Conservation (phyloP, 176 grass and related monocot species). For the Pharus latifolius region DNA sequence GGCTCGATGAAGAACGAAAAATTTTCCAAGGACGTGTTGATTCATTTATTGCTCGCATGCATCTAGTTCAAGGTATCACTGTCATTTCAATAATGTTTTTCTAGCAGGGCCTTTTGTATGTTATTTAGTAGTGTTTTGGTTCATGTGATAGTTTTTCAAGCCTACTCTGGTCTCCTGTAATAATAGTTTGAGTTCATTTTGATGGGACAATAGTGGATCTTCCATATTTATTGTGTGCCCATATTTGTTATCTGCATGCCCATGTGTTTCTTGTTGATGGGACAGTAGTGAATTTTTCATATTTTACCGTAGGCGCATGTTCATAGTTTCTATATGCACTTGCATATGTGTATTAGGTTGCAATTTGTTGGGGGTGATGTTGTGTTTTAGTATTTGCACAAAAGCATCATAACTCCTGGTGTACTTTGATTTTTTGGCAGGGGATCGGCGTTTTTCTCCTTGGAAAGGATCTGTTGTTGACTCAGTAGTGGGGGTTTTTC, state of each 20-base stretch:
- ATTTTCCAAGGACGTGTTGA: constrained; percentile 56
- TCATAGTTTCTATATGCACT: background rate
- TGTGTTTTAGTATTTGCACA: constrained; percentile 1
- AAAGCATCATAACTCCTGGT: constrained; percentile 5
- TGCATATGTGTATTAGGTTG: background rate
- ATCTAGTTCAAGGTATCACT: constrained; percentile 81
- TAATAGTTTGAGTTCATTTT: background rate
- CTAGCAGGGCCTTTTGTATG: background rate
- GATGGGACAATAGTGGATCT: background rate
- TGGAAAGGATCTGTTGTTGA: constrained; percentile 89
- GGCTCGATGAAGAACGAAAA: constrained; percentile 58
- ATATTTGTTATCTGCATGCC: background rate
- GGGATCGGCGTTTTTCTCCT: constrained; percentile 60
- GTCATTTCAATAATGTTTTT: background rate
- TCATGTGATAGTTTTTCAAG: background rate
- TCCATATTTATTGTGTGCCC: background rate
- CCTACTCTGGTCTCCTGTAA: background rate
- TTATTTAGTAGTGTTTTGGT: background rate
- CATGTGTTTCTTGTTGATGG: background rate
- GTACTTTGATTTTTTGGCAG: constrained; percentile 24
- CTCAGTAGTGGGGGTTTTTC: constrained; percentile 81
- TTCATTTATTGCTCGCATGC: constrained; percentile 83
- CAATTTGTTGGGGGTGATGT: background rate
- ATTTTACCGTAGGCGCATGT: background rate
- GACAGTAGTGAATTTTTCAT: no score